phyloP scores from a whole-genome alignment of 352 stramenopile species.

The Globisporangium nunn region DNA sequence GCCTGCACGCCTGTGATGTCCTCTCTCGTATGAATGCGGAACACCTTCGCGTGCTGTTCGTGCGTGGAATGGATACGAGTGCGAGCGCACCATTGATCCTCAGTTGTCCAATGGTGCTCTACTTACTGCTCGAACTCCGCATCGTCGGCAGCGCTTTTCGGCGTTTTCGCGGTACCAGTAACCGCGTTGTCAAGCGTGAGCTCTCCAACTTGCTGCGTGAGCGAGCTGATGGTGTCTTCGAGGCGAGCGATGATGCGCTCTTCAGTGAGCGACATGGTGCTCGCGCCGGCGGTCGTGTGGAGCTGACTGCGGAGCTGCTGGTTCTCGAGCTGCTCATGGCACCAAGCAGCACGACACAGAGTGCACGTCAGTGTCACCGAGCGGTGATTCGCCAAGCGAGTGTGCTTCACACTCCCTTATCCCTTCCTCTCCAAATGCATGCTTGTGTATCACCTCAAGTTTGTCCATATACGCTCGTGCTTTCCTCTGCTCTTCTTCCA shows the following conservation, averaged over 20 bases:
- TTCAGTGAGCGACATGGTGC: conserved; percentile 24
- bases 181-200: conserved; percentile 25
- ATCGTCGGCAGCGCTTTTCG: background rate
- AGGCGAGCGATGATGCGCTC: conserved; percentile 38
- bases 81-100: too few relatives aligned
- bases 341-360: background rate
- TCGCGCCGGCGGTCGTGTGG: conserved; percentile 4
- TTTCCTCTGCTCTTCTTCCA: conserved; percentile 39
- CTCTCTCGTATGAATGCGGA: background rate
- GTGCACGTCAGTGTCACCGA: background rate
- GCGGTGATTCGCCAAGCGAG: background rate
- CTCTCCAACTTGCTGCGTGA: conserved; percentile 36
- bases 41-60: background rate
- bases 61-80: background rate
- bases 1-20: conserved; percentile 1
- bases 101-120: background rate
- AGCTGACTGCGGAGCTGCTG: conserved; percentile 25
- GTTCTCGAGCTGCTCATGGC: conserved; percentile 25
- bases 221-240: conserved; percentile 34
- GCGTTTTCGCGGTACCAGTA: background rate
- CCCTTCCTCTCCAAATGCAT: background rate
- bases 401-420: background rate
- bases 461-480: conserved; percentile 24
- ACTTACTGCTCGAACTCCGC: background rate
- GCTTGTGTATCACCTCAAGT: conserved; percentile 29